Evolutionary conservation across 768 basidiomycete genomes (phyloP), one percentile per base, ranked within the genome.

Genomic region (Suillus plorans): DNA sequence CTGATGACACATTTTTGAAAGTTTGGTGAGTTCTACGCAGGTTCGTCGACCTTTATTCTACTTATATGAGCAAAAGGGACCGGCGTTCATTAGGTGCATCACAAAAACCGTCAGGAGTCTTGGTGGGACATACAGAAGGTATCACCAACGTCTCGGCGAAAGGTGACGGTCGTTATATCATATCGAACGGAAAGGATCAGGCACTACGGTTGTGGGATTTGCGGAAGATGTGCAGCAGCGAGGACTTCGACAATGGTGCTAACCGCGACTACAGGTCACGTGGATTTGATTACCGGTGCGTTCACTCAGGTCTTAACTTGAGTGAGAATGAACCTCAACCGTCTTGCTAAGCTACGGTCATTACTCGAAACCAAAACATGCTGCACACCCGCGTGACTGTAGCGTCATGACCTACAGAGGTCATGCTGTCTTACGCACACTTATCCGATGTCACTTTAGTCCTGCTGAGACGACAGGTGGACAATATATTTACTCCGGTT

Each of bases 171-270:
- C 89, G 97, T 65, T 98, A 98, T 73, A 81, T 97, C 55, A 89
- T 99, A 53, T 95, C 94, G 20, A 99, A 99, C 71, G 95, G 95
- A 44, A 99, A 99, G 77, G 97, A 99, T 73, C 96, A 99, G 70
- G 86, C 92, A 1, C 80, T 95, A 59, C 88, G 95, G 8, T 78
- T 98, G 28, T 98, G 97, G 92, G 97, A 99, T 77, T 80, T 98
- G 53, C 88, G 97, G 58, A 95, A 90, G 77, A 98, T 99, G 97
- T 83, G 89, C 49, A 88, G 82, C 66, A 89, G 84, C 70, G 74
- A 80, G 20, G 89, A 95, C 50, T 89, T 86, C 69, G 89, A 92
- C 57, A 71, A 70, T 34, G 84, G 86, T 36, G 76, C 80, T 9
- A 67, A 78, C 20, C 75, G 78, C 10, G 67, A 76, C 64, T 94